phyloP scores from a whole-genome alignment of 768 basidiomycete species.

The Phylloporus sp. region DNA sequence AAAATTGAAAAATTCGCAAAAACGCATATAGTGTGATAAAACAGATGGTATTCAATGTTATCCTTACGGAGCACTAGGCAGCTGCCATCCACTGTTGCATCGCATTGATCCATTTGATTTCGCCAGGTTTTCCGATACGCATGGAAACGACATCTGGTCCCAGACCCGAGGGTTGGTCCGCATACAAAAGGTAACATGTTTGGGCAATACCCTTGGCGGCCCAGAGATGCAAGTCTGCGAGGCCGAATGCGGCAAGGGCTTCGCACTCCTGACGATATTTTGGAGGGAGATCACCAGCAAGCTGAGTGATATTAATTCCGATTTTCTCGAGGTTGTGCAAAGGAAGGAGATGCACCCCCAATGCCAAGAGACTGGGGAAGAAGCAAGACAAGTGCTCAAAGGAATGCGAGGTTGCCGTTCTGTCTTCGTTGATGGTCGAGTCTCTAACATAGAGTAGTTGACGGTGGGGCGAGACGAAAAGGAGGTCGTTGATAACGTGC shows the following conservation, averaged over 20 bases:
- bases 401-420: slow-evolving; percentile 38
- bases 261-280: slow-evolving; percentile 30
- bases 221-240: slow-evolving; percentile 67
- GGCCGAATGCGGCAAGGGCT: slow-evolving; percentile 41
- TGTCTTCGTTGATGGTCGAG: slow-evolving; percentile 26
- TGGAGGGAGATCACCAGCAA: slow-evolving; percentile 27
- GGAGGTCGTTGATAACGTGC: slow-evolving; percentile 55
- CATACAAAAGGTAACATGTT: slow-evolving; percentile 66
- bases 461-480: slow-evolving; percentile 64
- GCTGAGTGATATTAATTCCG: slow-evolving; percentile 42
- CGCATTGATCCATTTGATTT: slow-evolving; percentile 25
- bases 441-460: slow-evolving; percentile 68
- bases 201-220: slow-evolving; percentile 72
- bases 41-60: too few species aligned
- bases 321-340: slow-evolving; percentile 46
- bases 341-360: slow-evolving; percentile 61
- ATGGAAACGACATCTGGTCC: slow-evolving; percentile 55
- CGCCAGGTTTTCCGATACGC: slow-evolving; percentile 24
- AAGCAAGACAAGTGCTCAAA: slow-evolving; percentile 79
- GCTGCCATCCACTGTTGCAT: slow-evolving; percentile 45
- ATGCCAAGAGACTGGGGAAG: slow-evolving; percentile 67
- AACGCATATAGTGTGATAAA: too few species aligned
- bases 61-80: too few species aligned
- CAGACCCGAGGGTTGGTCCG: slow-evolving; percentile 63
- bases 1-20: too few species aligned